phyloP scores from a whole-genome alignment of 2,329 filamentous ascomycete species.

The Penicillium sp. region DNA sequence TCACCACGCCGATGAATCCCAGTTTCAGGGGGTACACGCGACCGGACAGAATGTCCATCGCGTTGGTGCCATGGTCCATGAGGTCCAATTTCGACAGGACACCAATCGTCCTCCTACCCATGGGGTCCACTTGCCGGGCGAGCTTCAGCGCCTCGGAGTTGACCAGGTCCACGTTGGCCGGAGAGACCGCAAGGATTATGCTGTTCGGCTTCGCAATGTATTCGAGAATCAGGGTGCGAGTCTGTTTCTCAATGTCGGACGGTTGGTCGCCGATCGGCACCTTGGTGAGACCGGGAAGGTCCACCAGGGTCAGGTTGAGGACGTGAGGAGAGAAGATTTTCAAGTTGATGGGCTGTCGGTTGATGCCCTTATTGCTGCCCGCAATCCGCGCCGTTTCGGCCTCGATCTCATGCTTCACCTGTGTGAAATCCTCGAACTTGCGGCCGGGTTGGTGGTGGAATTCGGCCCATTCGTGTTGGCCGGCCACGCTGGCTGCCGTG shows the following conservation, averaged over 20 bases:
- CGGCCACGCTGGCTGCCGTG: constrained; percentile 69
- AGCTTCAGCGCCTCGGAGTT: constrained; percentile 98
- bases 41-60: constrained; percentile 93
- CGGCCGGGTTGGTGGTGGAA: constrained; percentile 93
- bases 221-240: constrained; percentile 90
- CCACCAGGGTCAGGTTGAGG: constrained; percentile 91
- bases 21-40: constrained; percentile 95
- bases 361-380: constrained; percentile 97
- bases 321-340: constrained; percentile 98
- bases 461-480: constrained; percentile 79
- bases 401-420: constrained; percentile 95
- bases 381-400: constrained; percentile 93
- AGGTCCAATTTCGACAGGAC: constrained; percentile 95
- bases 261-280: constrained; percentile 98
- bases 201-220: constrained; percentile 99
- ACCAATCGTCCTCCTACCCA: constrained; percentile 91
- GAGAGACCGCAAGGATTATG: constrained; percentile 93
- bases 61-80: constrained; percentile 99
- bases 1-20: constrained; percentile 96
- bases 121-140: constrained; percentile 91
- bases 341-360: constrained; percentile 93
- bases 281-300: constrained; percentile 94
- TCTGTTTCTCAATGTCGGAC: constrained; percentile 97
- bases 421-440: constrained; percentile 84
- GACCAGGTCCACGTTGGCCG: constrained; percentile 95